Base-by-base conservation (phyloP, 2,329 filamentous ascomycete species). In the Fusarium multiceps region DNA sequence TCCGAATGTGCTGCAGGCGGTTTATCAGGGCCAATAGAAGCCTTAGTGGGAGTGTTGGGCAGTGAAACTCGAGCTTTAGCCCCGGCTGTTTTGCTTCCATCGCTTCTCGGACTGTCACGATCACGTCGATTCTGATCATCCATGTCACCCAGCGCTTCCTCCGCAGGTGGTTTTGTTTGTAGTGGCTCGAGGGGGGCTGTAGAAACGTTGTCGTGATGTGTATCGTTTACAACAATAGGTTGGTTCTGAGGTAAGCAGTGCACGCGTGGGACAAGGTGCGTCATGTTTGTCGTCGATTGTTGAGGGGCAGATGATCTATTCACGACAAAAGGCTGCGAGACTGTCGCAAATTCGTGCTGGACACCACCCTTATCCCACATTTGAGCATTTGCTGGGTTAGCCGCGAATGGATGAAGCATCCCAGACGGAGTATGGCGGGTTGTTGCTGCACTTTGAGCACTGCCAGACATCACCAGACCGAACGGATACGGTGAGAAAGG, bases 101-200 rank as follows among this genome's bases (percentile, higher is more conserved):
- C 55, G 32, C 63, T 64, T 27, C 49, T 42, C 7, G 63, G 68
- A 13, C 63, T 59, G 23, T 42, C 30, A 8, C 18, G 12, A 4
- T 25, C 30, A 37, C 46, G 23, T 27, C 48, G 51, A 43, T 51
- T 59, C 21, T 34, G 28, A 9, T 34, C 18, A 13, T 49, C 37
- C 7, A 66, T 67, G 6, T 56, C 53, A 41, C 66, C 62, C 30
- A 78, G 28, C 1, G 62, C 66, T 46, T 78, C 76, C 42, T 79
- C 78, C 2, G 70, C 71, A 4, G 74, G 70, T 11, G 74, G 74
- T 58, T 80, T 79, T 9, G 75, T 76, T 53, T 77, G 77, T 8
- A 61, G 30, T 27, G 46, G 53, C 27, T 69, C 66, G 14, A 65
- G 34, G 7, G 41, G 5, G 14, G 34, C 3, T 34, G 55, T 30